Evolutionary conservation across 352 stramenopile species (phyloP).

Genomic region (Phytophthora tentaculata): DNA sequence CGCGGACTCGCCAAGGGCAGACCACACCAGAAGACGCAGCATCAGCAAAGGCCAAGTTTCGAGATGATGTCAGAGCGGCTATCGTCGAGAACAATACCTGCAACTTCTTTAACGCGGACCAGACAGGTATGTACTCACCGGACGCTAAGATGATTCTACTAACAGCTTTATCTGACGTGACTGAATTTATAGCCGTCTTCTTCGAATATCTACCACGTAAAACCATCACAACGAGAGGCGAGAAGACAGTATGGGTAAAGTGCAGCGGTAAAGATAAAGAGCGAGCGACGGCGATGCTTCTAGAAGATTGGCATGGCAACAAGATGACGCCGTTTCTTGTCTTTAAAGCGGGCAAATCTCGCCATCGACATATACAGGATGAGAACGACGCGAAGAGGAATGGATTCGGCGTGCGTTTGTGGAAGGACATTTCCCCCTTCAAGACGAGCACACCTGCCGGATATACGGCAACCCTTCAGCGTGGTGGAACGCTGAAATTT

Average conservation of each 20-base stretch:
- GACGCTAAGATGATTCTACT: too few species aligned
- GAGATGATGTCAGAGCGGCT: not conserved
- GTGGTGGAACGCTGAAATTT: slow-evolving; percentile 8
- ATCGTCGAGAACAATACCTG: slow-evolving; percentile 7
- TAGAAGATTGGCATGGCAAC: slow-evolving; percentile 7
- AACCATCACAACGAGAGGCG: slow-evolving; percentile 8
- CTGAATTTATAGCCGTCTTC: too few species aligned
- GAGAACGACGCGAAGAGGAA: not conserved
- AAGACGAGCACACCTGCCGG: not conserved
- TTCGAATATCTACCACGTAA: slow-evolving; percentile 24
- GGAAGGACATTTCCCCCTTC: slow-evolving; percentile 8
- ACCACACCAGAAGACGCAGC: slow-evolving; percentile 3
- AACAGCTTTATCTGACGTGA: too few species aligned
- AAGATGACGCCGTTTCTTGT: slow-evolving; percentile 8
- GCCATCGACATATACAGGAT: too few species aligned
- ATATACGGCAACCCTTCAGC: slow-evolving; percentile 3
- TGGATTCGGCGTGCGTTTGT: slow-evolving; percentile 13
- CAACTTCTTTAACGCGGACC: slow-evolving; percentile 4
- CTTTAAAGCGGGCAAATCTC: too few species aligned
- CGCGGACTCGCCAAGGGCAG: slow-evolving; percentile 11
- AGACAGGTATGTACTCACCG: too few species aligned
- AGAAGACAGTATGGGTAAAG: slow-evolving; percentile 29
- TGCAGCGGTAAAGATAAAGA: slow-evolving; percentile 21
- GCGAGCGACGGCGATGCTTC: slow-evolving; percentile 11
- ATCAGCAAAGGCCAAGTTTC: not conserved